Evolutionary conservation across 2,329 filamentous ascomycete genomes (phyloP).

Genomic region (Trichoderma koningii): DNA sequence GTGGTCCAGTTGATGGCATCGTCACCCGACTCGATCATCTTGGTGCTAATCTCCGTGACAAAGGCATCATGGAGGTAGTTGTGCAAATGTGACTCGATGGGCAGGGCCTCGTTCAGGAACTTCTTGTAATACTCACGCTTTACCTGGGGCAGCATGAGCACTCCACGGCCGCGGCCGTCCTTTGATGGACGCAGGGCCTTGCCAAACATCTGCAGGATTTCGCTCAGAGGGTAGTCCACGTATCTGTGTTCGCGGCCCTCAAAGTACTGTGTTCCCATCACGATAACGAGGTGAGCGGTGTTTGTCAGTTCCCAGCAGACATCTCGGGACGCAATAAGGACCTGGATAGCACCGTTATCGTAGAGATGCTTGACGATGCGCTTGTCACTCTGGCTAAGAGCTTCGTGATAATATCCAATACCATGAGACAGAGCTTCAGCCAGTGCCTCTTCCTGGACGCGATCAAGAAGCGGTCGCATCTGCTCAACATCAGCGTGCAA

Average conservation of each 20-base stretch:
- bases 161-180: conserved; percentile 81
- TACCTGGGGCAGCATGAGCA: conserved; percentile 93
- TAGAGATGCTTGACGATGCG: conserved; percentile 92
- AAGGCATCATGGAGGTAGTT: conserved; percentile 93
- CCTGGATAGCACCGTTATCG: conserved; percentile 83
- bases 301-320: conserved; percentile 94
- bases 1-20: conserved; percentile 98
- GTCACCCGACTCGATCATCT: conserved; percentile 91
- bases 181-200: conserved; percentile 78
- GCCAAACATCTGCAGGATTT: conserved; percentile 97
- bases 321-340: conserved; percentile 75
- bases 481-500: conserved; percentile 82
- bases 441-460: conserved; percentile 81
- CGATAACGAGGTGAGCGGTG: conserved; percentile 84
- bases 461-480: conserved; percentile 76
- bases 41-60: conserved; percentile 94
- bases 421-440: conserved; percentile 90
- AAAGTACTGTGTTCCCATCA: conserved; percentile 98
- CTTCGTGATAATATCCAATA: conserved; percentile 96
- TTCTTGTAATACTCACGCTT: conserved; percentile 99
- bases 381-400: conserved; percentile 84
- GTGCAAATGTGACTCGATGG: conserved; percentile 91
- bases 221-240: conserved; percentile 91
- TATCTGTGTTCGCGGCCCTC: conserved; percentile 97
- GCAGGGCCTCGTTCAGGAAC: conserved; percentile 93